A percentile compares a stretch with the other conserved stretches of the same genome.
Evolutionary conservation across 1,284 basidiomycete genomes (phyloP).

Genomic region (Ganoderma lingzhi): DNA sequence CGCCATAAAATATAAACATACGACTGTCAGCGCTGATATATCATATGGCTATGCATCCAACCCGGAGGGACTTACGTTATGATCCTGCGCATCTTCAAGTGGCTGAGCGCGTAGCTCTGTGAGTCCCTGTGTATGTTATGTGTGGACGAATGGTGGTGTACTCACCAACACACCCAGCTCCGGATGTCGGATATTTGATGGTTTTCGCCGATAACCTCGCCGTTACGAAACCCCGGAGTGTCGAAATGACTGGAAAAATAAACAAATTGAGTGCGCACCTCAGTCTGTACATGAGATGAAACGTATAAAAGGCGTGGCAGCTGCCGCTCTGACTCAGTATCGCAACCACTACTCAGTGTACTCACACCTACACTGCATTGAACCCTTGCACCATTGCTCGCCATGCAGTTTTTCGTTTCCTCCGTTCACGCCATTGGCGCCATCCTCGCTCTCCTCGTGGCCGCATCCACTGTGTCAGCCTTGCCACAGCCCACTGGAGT

Average conservation of each 20-base stretch:
- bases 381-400: not conserved
- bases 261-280: not conserved
- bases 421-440: not conserved
- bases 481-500: not conserved
- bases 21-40: not conserved
- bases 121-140: not conserved
- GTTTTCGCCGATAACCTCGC: not conserved
- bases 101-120: not conserved
- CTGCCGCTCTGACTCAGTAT: not conserved
- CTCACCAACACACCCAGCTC: not conserved
- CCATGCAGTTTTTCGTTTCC: not conserved
- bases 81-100: not conserved
- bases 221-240: not conserved
- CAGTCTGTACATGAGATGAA: not conserved
- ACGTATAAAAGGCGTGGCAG: not conserved
- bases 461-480: not conserved
- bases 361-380: not conserved
- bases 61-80: not conserved
- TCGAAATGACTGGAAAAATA: not conserved
- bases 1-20: not conserved
- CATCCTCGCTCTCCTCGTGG: not conserved
- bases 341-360: not conserved
- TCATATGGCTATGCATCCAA: not conserved
- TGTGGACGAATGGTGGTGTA: not conserved
- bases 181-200: not conserved